Conservation (phyloP, 78 protist species). For the Dictyostelium intermedium region DNA sequence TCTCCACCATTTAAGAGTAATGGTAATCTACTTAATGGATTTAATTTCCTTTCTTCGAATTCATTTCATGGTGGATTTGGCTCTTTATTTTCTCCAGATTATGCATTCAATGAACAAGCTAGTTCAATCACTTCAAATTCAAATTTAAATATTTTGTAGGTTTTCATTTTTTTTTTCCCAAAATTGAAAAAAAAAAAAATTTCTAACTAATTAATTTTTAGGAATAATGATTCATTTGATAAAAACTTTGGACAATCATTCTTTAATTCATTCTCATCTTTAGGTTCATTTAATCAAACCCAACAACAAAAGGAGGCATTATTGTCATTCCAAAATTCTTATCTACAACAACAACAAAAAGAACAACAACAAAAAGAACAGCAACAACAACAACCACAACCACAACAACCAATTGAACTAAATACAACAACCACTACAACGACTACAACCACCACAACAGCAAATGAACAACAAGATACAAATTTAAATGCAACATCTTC, state of each 20-base stretch:
- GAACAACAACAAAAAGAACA: not conserved
- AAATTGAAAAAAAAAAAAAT: not conserved
- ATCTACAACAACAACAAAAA: not conserved
- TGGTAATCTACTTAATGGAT: not conserved
- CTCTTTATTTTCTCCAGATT: not conserved
- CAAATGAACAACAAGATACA: not conserved
- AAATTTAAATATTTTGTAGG: conserved; percentile 5
- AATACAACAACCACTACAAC: not conserved
- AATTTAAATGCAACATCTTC: not conserved
- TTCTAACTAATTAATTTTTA: not conserved
- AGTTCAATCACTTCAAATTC: not conserved
- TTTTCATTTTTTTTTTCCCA: not conserved
- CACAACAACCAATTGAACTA: not conserved
- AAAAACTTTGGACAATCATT: conserved; percentile 8
- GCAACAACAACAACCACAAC: not conserved
- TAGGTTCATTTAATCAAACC: not conserved
- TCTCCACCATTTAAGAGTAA: not conserved
- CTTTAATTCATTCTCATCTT: conserved; percentile 9
- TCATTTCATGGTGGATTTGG: not conserved
- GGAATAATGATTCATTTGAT: conserved; percentile 3
- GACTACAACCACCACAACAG: not conserved
- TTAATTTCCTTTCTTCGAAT: not conserved
- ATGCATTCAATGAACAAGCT: not conserved
- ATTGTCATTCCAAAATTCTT: not conserved
- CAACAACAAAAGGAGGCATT: not conserved